These are phyloP conservation scores for Zymoseptoria pseudotritici DNA, from an alignment of 2,329 filamentous ascomycete genomes.

Conservation along the genomic window DNA sequence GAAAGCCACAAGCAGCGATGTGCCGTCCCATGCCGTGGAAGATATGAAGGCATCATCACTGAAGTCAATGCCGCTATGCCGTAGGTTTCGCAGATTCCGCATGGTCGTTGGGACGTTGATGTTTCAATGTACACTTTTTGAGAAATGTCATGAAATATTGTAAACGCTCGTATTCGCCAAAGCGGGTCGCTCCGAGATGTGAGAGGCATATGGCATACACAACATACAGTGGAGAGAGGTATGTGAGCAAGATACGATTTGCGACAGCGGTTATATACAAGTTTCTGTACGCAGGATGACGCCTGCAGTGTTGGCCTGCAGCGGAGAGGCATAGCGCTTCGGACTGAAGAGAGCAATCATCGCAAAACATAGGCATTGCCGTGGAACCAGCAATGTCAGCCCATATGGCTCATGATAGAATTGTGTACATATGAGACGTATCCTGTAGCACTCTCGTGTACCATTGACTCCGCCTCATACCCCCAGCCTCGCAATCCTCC, in stretches of 20 bases:
- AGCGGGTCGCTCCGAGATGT: not conserved
- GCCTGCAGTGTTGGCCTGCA: not conserved
- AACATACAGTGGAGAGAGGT: not conserved
- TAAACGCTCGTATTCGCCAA: not conserved
- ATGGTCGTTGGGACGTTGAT: slow-evolving; percentile 43
- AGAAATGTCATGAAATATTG: not conserved
- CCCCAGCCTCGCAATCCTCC: not conserved
- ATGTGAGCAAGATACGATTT: not conserved
- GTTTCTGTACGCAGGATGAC: too few relatives aligned
- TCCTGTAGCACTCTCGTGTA: not conserved
- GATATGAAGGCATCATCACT: slow-evolving; percentile 36
- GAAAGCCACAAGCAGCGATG: slow-evolving; percentile 73
- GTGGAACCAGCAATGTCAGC: not conserved
- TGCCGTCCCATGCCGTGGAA: slow-evolving; percentile 71
- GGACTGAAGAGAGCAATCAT: not conserved
- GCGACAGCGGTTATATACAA: too few relatives aligned
- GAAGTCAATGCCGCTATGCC: slow-evolving; percentile 58
- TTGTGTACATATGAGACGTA: slow-evolving; percentile 3
- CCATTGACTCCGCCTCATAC: not conserved
- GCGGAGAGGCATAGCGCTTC: not conserved
- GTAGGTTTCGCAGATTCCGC: slow-evolving; percentile 80
- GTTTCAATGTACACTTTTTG: not conserved
- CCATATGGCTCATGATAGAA: not conserved
- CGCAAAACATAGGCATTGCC: not conserved
- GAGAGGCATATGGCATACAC: not conserved